Base-by-base conservation (phyloP, 306 rosid genomes). In the Inga oerstediana region DNA sequence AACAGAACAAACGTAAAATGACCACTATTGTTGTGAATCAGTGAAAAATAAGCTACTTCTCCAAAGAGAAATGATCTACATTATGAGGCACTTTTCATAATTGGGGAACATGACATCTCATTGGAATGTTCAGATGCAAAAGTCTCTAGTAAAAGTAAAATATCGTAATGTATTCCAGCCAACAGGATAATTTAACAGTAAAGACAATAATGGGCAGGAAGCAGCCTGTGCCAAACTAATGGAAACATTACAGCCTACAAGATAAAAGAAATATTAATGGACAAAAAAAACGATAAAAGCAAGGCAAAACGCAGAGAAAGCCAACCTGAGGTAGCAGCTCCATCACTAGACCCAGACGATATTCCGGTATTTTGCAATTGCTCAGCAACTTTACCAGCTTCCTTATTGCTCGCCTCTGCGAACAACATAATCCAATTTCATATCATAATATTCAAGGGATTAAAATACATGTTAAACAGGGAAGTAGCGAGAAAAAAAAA, bases 271-370 rank as follows among this genome's bases (percentile, higher is more conserved):
- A 27, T 32, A 49, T 30, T 75, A 32, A 75, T 73, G 43, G 15
- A 56, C 24, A 49, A 49, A n/a, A 74, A 10, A n/a, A n/a, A n/a
- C n/a, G 5, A 0, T 13, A 16, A 41, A 5, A 4, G 30, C 27
- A 44, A 51, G 27, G 17, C 54, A 74, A n/a, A 64, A 19, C 32
- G 35, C 39, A 35, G 3, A 15, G 46, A 41, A 19, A 75, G n/a
- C 52, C n/a, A 27, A 89, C 99, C 99, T 70, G 99, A 94, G 75
- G 98, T 81, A 86, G 98, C 87, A 81, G 97, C 99, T 56, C 91
- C 99, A 85, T 84, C 93, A 37, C 87, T 85, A 49, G 83, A 75
- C 27, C 92, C 88, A 5, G 94, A 88, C 48, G 94, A 85, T 49
- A 97, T 86, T 65, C 91, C 90, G 7, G 93, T 87, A 51, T 85